phyloP scores from a whole-genome alignment of 495 filamentous ascomycete genomes.

The Astrothelium macrocarpum region DNA sequence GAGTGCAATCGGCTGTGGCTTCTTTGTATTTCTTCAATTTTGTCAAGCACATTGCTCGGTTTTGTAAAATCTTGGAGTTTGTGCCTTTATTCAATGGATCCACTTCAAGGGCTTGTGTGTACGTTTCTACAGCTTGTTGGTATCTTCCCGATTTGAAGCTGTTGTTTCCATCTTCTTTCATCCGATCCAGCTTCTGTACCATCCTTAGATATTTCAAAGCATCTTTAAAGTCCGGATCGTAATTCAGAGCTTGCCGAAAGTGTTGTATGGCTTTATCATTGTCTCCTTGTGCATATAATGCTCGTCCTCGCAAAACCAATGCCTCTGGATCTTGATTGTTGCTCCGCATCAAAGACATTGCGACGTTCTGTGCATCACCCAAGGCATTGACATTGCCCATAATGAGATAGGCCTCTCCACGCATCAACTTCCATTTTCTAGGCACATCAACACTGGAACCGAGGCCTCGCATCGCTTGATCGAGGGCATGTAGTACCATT shows the following conservation, averaged over 20 bases:
- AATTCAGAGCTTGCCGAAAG: constrained; percentile 77
- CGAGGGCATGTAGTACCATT: constrained; percentile 85
- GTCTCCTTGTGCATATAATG: constrained; percentile 82
- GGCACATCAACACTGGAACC: constrained; percentile 65
- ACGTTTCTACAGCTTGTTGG: constrained; percentile 71
- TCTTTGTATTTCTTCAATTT: constrained; percentile 74
- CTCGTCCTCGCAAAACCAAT: constrained; percentile 75
- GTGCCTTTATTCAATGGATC: constrained; percentile 86
- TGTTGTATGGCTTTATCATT: constrained; percentile 91
- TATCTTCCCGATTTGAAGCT: constrained; percentile 80
- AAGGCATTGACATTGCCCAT: constrained; percentile 83
- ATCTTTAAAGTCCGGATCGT: constrained; percentile 84
- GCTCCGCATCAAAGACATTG: constrained; percentile 70
- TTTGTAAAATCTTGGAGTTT: constrained; percentile 89
- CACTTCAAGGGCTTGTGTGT: constrained; percentile 72
- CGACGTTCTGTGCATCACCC: constrained; percentile 85
- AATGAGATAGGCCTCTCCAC: constrained; percentile 88
- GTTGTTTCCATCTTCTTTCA: constrained; percentile 87
- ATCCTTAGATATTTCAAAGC: constrained; percentile 74
- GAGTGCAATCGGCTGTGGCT: constrained; percentile 76
- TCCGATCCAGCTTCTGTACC: constrained; percentile 81
- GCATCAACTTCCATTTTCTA: constrained; percentile 85
- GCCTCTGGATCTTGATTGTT: constrained; percentile 93
- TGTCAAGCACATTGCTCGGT: constrained; percentile 69
- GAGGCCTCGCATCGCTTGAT: constrained; percentile 73